A percentile compares a stretch with the other conserved stretches of the same genome.
Conservation (phyloP, 148 eudicot genomes). For the Rhododendron mucronatum region DNA sequence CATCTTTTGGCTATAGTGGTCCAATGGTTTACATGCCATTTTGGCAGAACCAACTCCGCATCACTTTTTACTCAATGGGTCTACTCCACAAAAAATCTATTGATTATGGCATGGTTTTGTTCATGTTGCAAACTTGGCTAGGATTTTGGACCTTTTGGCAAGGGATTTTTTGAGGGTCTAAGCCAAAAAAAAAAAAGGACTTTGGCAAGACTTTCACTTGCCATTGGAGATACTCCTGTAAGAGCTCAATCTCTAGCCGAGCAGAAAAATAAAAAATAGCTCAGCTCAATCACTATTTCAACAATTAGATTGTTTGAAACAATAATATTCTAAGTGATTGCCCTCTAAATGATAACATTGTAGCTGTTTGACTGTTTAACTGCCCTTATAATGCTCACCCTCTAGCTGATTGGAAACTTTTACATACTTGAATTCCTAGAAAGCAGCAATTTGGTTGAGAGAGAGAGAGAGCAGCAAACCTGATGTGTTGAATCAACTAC, state of each 20-base stretch:
- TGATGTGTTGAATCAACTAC: conserved; percentile 95
- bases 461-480: conserved; percentile 35
- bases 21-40: background rate
- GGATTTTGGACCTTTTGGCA: background rate
- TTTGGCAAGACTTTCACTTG: background rate
- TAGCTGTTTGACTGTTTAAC: background rate
- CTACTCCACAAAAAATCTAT: background rate
- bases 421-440: background rate
- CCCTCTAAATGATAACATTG: background rate
- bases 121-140: background rate
- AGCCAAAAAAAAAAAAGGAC: background rate
- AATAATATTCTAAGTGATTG: background rate
- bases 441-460: background rate
- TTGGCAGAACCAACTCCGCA: background rate
- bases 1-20: background rate
- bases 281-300: background rate
- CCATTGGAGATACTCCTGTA: background rate
- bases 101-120: background rate
- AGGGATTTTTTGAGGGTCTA: background rate
- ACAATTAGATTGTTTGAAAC: background rate
- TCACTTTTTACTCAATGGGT: background rate
- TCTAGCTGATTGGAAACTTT: background rate
- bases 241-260: background rate
- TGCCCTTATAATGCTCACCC: background rate
- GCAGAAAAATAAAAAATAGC: no score